Base-by-base conservation (phyloP, 2,329 filamentous ascomycete species). In the Penicillium sp. region DNA sequence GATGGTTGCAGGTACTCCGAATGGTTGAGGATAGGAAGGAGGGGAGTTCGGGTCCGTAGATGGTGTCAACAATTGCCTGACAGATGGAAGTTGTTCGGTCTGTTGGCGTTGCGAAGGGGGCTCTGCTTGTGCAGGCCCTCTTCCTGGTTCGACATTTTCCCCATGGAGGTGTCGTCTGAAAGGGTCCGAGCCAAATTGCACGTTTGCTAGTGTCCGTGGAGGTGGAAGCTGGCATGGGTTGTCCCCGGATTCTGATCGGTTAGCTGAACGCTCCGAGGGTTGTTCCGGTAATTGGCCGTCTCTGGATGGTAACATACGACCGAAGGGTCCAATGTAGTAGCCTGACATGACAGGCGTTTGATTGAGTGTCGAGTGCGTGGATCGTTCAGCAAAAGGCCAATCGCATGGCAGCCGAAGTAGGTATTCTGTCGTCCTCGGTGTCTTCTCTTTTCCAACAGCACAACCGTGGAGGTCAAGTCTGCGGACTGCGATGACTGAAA, bases 151-250 rank as follows among this genome's bases (percentile, higher is more conserved):
- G 11, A 49, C 40, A 54, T 55, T 57, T 30, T 68, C 64, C 50
- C 52, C 43, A 36, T 58, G 54, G 43, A 61, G 60, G 38, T 60
- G 51, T 50, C 67, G 63, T 50, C 35, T 68, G 41, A 43, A 65
- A 7, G 64, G 55, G 41, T 73, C 70, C 11, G 68, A 63, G 51
- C 67, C 69, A 61, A 72, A 69, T 46, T 69, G 67, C 47, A 72
- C 55, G 44, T 65, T 63, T 20, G 56, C 58, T 5, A 65, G 64
- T 43, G 65, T 56, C 33, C 66, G 69, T 46, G 72, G 72, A 28
- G 69, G 72, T 49, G 72, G 72, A 48, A 75, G 72, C 52, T 71
- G 69, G 57, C 73, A 75, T 44, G 67, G 69, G 50, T 54, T 63
- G 46, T 64, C 62, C 60, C 56, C 66, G 41, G 62, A 42, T 45